Evolutionary conservation across 2,329 filamentous ascomycete genomes (phyloP), one percentile per base, ranked within the genome.

Genomic region (Fusarium continuum): DNA sequence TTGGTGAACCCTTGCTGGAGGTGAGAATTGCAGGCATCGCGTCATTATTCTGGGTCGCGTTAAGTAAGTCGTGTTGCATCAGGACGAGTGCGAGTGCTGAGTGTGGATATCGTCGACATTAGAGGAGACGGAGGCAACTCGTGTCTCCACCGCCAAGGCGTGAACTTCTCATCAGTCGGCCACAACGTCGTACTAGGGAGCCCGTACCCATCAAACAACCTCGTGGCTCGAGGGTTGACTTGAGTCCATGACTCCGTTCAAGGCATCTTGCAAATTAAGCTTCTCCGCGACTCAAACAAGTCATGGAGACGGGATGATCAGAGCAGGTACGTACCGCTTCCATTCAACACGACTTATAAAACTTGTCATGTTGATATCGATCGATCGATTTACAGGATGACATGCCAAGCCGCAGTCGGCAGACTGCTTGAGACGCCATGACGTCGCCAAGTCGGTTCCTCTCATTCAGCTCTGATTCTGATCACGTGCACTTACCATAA

Each of bases 201-300:
- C 14, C 13, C 4, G 56, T 62, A 41, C 39, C 62, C 62, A 65
- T 48, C 39, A 50, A 66, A 65, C 62, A 65, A 63, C 56, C 56
- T 61, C 50, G 25, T 44, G 39, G 50, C 50, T 61, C 58, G 53
- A 61, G 56, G 31, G 52, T 49, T 45, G 19, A 25, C 17, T n/a
- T n/a, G n/a, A n/a, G n/a, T n/a, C n/a, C n/a, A 20, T 20, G 29
- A 55, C 26, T 39, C 47, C 39, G 51, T 63, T 61, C 36, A 32
- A 28, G 19, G 47, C 6, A 28, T 14, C 8, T 50, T 43, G 44
- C 47, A 13, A 31, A 53, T 49, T 59, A 63, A 58, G 62, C 51
- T 65, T 65, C 31, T 63, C 47, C 56, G 23, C 55, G 43, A 43
- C 31, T 19, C 29, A 4, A 40, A 20, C 17, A 11, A 20, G 23